These are phyloP conservation scores for Scedosporium apiospermum DNA, from an alignment of 2,329 filamentous ascomycete genomes.

Conservation along the genomic window DNA sequence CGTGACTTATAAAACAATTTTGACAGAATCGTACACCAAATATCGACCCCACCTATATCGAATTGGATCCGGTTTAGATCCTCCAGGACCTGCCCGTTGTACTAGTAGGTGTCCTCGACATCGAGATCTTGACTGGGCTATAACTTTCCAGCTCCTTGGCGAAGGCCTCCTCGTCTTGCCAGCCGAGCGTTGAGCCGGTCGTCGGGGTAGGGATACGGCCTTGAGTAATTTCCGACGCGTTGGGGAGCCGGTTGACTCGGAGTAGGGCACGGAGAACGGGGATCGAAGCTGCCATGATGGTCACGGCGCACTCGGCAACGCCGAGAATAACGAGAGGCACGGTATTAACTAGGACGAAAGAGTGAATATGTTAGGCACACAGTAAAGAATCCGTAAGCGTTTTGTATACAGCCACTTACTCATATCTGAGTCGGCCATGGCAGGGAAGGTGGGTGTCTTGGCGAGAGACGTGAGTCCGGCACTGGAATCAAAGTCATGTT, in stretches of 20 bases:
- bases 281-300: constrained; percentile 13
- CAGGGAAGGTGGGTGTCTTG: constrained; percentile 16
- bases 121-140: background rate
- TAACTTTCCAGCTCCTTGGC: background rate
- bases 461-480: constrained; percentile 20
- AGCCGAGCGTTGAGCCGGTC: background rate
- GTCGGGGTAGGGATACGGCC: background rate
- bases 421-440: constrained; percentile 12
- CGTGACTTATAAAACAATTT: background rate
- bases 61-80: background rate
- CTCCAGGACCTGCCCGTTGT: background rate
- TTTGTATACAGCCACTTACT: background rate
- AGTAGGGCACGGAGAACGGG: constrained; percentile 10
- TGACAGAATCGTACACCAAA: background rate
- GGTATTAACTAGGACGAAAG: constrained; percentile 6
- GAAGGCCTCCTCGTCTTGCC: background rate
- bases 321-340: constrained; percentile 12
- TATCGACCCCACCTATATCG: background rate
- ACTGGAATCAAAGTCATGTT: constrained; percentile 11
- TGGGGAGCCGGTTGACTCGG: background rate
- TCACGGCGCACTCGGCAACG: constrained; percentile 12
- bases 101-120: background rate
- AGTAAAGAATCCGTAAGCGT: background rate
- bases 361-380: background rate
- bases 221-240: background rate